Evolutionary conservation across 2,329 filamentous ascomycete genomes (phyloP).

Genomic region (Fusarium buxicola): DNA sequence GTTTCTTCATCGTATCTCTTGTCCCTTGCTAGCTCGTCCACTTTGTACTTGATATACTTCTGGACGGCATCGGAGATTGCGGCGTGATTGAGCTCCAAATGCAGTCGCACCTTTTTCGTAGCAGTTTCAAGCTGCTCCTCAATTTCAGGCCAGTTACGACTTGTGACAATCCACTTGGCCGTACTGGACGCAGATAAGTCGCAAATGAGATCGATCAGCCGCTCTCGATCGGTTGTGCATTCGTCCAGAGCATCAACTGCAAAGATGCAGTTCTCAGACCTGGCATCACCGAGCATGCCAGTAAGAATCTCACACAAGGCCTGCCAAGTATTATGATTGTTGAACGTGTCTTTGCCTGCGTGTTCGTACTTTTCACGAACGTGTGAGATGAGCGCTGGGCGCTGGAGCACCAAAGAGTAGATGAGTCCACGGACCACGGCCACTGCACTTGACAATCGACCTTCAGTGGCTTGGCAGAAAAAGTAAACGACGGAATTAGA

Average conservation of each 20-base stretch:
- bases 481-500: conserved; percentile 42
- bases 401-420: conserved; percentile 52
- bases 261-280: conserved; percentile 51
- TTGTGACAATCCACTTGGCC: conserved; percentile 58
- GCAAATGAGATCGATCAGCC: conserved; percentile 50
- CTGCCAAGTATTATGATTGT: too few species aligned
- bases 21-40: background rate
- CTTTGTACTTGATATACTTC: conserved; percentile 52
- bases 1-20: background rate
- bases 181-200: background rate
- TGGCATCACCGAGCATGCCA: too few species aligned
- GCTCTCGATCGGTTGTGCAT: conserved; percentile 44
- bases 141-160: conserved; percentile 56
- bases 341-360: too few species aligned
- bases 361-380: conserved; percentile 47
- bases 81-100: conserved; percentile 53
- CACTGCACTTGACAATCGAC: conserved; percentile 51
- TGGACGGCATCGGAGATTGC: conserved; percentile 51
- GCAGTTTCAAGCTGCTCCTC: conserved; percentile 28
- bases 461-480: conserved; percentile 54
- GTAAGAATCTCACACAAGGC: too few species aligned
- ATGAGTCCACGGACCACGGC: conserved; percentile 58
- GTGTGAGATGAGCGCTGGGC: conserved; percentile 50
- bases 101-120: conserved; percentile 42
- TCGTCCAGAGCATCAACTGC: conserved; percentile 62